These are phyloP conservation scores for Mycosarcoma maydis DNA, from an alignment of 1,284 basidiomycete genomes.

Conservation along the genomic window DNA sequence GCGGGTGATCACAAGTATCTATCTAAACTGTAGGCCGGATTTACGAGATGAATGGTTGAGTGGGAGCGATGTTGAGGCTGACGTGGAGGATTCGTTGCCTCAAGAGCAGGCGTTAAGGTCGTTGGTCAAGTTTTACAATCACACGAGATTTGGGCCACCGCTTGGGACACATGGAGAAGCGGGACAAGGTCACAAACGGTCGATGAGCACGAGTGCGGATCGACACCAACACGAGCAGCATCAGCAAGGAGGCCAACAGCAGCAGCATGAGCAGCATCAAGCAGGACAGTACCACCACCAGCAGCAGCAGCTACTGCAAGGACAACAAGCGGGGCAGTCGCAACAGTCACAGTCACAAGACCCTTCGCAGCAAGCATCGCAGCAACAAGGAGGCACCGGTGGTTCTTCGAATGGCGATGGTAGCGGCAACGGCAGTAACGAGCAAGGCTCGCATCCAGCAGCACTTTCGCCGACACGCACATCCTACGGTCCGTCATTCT, in stretches of 20 bases:
- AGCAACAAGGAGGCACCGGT: conserved; percentile 3
- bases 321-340: conserved; percentile 11
- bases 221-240: conserved; percentile 14
- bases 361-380: conserved; percentile 3
- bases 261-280: not conserved
- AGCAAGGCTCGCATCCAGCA: conserved; percentile 15
- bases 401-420: too few relatives aligned
- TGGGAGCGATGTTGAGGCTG: conserved; percentile 89
- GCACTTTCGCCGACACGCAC: conserved; percentile 28
- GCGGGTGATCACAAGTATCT: conserved; percentile 99
- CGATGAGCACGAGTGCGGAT: conserved; percentile 47
- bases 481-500: conserved; percentile 46
- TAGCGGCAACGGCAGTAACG: conserved; percentile 10
- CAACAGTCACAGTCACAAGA: conserved; percentile 13
- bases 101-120: conserved; percentile 96
- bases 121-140: conserved; percentile 86
- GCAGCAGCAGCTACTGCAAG: conserved; percentile 18
- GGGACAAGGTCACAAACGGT: conserved; percentile 41
- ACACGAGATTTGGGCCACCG: conserved; percentile 46
- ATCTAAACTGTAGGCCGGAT: conserved; percentile 94
- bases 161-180: conserved; percentile 42
- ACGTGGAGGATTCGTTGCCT: conserved; percentile 77
- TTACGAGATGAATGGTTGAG: conserved; percentile 97
- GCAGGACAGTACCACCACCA: conserved; percentile 4
- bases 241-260: conserved; percentile 6